A percentile compares a stretch with the other conserved stretches of the same genome.
Evolutionary conservation across 1,284 basidiomycete genomes (phyloP).

Genomic region (Mrakiaceae sp.): DNA sequence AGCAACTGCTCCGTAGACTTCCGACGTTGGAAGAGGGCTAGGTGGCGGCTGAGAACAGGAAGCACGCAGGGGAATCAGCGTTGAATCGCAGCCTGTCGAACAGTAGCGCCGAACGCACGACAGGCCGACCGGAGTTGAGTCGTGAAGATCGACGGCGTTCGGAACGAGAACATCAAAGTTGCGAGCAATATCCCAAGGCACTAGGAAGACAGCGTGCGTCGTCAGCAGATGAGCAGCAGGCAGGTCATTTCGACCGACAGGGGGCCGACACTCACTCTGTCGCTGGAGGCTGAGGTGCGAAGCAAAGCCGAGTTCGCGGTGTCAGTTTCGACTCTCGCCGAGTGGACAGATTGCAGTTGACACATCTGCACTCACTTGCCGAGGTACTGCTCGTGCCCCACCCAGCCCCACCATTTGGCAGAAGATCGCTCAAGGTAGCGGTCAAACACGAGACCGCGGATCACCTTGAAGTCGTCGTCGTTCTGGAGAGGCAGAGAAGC

Average conservation of each 20-base stretch:
- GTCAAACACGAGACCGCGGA: not conserved
- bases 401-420: not conserved
- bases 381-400: not conserved
- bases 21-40: conserved; percentile 1
- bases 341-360: too few species aligned
- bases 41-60: not conserved
- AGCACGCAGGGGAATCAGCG: too few species aligned
- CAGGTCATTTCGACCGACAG: too few species aligned
- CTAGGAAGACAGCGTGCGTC: too few species aligned
- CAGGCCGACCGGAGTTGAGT: not conserved
- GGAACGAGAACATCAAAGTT: conserved; percentile 5
- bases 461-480: not conserved
- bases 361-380: not conserved
- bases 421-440: not conserved
- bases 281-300: too few species aligned
- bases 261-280: too few species aligned
- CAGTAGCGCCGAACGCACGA: not conserved
- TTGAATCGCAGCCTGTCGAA: too few species aligned
- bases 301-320: too few species aligned
- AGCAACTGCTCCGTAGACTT: not conserved
- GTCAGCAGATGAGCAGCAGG: too few species aligned
- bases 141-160: not conserved
- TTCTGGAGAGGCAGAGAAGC: not conserved
- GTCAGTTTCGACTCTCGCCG: too few species aligned
- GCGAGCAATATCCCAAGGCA: not conserved